These are phyloP conservation scores for Obelidium mucronatum DNA, from an alignment of 192 early-diverging fungal genomes.

Conservation along the genomic window DNA sequence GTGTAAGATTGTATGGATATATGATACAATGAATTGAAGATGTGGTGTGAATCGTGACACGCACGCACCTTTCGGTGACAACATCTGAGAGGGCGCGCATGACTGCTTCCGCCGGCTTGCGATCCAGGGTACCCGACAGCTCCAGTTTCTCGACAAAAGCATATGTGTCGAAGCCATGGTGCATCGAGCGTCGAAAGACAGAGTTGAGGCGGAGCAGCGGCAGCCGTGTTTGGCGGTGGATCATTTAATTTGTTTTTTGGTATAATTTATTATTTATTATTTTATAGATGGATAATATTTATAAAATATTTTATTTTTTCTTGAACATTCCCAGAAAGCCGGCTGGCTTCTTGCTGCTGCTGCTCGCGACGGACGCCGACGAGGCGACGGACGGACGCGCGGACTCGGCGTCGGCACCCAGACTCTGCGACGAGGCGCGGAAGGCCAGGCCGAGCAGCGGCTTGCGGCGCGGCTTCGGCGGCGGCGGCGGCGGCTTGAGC, in stretches of 20 bases:
- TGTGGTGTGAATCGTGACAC: not conserved
- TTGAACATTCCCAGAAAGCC: not conserved
- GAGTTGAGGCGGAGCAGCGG: too few relatives aligned
- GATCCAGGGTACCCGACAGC: constrained; percentile 57
- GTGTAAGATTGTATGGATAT: not conserved
- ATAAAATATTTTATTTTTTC: not conserved
- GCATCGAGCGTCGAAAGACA: too few relatives aligned
- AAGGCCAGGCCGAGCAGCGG: too few relatives aligned
- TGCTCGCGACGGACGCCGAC: too few relatives aligned
- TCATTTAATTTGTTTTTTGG: too few relatives aligned
- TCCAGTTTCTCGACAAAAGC: not conserved
- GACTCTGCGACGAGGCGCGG: too few relatives aligned
- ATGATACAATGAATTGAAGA: not conserved
- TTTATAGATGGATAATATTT: too few relatives aligned
- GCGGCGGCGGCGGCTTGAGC: constrained; percentile 9
- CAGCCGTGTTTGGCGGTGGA: too few relatives aligned
- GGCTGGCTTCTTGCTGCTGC: not conserved
- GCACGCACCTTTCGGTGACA: constrained; percentile 77
- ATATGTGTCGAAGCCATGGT: constrained; percentile 14
- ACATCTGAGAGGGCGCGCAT: constrained; percentile 77
- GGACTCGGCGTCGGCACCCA: too few relatives aligned
- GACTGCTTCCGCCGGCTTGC: constrained; percentile 75
- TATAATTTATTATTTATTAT: too few relatives aligned
- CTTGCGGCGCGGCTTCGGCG: too few relatives aligned
- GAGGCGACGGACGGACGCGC: too few relatives aligned